Evolutionary conservation across 768 basidiomycete species (phyloP), one percentile per base, ranked within the genome.

Genomic region (Boletus bicolor): DNA sequence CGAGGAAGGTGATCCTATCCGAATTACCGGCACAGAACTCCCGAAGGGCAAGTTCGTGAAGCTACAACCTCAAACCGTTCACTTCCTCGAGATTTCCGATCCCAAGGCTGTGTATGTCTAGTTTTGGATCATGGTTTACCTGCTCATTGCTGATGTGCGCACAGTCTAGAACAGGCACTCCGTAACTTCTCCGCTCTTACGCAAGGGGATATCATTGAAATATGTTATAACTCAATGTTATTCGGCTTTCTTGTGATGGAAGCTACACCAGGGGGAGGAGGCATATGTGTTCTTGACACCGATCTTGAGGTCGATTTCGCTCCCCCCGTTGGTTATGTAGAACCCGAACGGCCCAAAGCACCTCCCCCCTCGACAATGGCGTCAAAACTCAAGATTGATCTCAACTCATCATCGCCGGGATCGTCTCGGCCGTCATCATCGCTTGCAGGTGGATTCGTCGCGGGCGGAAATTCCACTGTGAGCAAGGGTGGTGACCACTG

Each of bases 241-340:
- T 98, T 99, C 69, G 92, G 94, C 49, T 81, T 99, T 44, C 84
- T 98, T 42, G 87, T 99, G 37, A 97, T 98, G 93, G 96, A 98
- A 73, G 83, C 88, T 11, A 81, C 78, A 44, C 93, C 94, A 2
- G 90, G 89, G 8, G 91, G 88, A 19, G 84, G 84, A 54, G 96
- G 94, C 8, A 98, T 99, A 64, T 85, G 77, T 46, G 83, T 98
- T 49, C 74, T 97, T 49, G 94, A 99, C 67, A 98, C 94, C 0
- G 97, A 99, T 79, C 83, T 99, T 1, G 95, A 98, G 73, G 97
- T 98, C 53, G 97, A 99, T 71, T 98, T 98, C 68, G 97, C 91
- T 1, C 75, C 94, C 1, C 96, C 96, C 0, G 82, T 91, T 21
- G 91, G 91, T 38, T 99, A 98, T 68, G 89, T 94, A 36, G 97